Evolutionary conservation across 345 rosid species (phyloP).

Genomic region (Cochlearia excelsa): DNA sequence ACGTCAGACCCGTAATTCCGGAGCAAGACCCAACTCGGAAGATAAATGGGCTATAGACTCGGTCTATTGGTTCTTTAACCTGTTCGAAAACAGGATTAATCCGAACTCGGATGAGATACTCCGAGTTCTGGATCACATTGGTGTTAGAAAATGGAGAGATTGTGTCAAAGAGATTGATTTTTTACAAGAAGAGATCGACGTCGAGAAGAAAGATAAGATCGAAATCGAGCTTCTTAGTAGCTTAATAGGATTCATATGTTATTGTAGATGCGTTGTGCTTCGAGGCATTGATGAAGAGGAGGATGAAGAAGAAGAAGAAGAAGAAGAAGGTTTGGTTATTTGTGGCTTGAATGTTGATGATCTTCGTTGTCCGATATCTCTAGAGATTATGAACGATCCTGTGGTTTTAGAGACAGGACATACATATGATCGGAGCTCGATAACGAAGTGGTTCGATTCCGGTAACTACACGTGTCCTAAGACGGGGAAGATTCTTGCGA

Average conservation of each 20-base stretch:
- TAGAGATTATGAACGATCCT: slow-evolving; percentile 70
- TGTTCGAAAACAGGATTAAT: slow-evolving; percentile 45
- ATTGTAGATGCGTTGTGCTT: slow-evolving; percentile 61
- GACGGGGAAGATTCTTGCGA: slow-evolving; percentile 52
- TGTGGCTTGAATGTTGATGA: slow-evolving; percentile 49
- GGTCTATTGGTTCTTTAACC: slow-evolving; percentile 42
- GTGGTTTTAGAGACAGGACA: slow-evolving; percentile 65
- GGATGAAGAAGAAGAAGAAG: slow-evolving; percentile 27
- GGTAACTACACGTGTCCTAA: slow-evolving; percentile 70
- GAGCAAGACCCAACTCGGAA: slow-evolving; percentile 42
- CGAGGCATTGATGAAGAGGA: slow-evolving; percentile 38
- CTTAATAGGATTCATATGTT: slow-evolving; percentile 55
- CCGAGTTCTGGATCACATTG: slow-evolving; percentile 48
- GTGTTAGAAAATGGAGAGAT: slow-evolving; percentile 58
- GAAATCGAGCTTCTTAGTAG: slow-evolving; percentile 44
- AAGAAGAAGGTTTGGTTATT: slow-evolving; percentile 16
- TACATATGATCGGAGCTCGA: slow-evolving; percentile 68
- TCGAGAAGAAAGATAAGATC: slow-evolving; percentile 28
- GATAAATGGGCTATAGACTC: slow-evolving; percentile 42
- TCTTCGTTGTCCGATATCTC: slow-evolving; percentile 71
- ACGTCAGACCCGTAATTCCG: slow-evolving; percentile 53
- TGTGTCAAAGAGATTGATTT: slow-evolving; percentile 56
- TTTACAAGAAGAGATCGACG: slow-evolving; percentile 48
- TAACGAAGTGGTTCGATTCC: slow-evolving; percentile 57
- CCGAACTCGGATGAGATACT: slow-evolving; percentile 41